A percentile compares a stretch with the other conserved stretches of the same genome.
Conservation (phyloP, 208 protist genomes). For the Crithidia expoeki region DNA sequence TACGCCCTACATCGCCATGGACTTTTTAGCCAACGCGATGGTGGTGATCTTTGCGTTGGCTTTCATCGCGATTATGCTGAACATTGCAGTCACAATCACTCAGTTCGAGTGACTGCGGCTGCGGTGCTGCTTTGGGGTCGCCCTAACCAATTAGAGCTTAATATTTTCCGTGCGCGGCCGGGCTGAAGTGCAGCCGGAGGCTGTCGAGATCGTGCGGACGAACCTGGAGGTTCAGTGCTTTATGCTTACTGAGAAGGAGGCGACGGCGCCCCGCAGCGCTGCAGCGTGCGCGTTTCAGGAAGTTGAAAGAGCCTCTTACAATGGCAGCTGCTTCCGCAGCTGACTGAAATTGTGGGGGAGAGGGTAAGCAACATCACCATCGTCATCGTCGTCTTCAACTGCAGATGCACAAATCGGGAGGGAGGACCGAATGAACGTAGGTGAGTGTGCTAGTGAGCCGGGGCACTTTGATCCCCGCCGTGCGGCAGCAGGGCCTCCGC, state of each 20-base stretch:
- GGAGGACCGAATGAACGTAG: too few relatives aligned
- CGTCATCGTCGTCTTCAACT: too few relatives aligned
- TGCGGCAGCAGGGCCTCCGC: too few relatives aligned
- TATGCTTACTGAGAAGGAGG: slow-evolving; percentile 40
- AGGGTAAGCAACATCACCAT: too few relatives aligned
- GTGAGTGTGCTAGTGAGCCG: too few relatives aligned
- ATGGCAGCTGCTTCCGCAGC: too few relatives aligned
- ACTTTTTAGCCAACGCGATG: slow-evolving; percentile 44
- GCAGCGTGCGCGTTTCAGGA: too few relatives aligned
- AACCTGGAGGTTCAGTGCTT: slow-evolving; percentile 55
- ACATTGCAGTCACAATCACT: slow-evolving; percentile 64
- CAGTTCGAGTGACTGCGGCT: slow-evolving; percentile 57
- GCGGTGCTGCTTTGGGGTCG: slow-evolving; percentile 47
- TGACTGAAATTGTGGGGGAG: too few relatives aligned
- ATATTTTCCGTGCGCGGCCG: slow-evolving; percentile 53
- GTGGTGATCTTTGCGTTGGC: slow-evolving; percentile 48
- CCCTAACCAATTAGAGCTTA: slow-evolving; percentile 44
- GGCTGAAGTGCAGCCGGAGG: slow-evolving; percentile 46
- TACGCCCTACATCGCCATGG: slow-evolving; percentile 32
- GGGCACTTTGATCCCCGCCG: too few relatives aligned
- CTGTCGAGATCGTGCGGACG: slow-evolving; percentile 42
- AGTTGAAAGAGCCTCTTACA: too few relatives aligned
- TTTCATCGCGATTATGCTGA: slow-evolving; percentile 69
- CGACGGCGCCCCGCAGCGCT: too few relatives aligned
- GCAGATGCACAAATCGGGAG: too few relatives aligned